A percentile compares a stretch with the other conserved stretches of the same genome.
Evolutionary conservation across 169 alveolate species (phyloP).

Genomic region (Eimeria zaria): DNA sequence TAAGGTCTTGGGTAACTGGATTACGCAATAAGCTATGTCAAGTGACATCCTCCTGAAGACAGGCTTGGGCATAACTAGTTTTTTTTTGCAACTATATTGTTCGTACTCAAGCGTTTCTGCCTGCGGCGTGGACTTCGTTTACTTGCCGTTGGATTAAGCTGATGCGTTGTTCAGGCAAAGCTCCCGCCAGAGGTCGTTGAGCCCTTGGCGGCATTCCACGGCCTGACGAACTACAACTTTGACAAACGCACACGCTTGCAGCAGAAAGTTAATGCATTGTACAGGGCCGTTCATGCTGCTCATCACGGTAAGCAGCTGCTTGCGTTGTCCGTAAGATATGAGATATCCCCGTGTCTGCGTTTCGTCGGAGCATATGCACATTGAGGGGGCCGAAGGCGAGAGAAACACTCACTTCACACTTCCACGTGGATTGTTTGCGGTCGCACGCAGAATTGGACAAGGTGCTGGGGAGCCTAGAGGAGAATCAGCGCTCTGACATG

Average conservation of each 20-base stretch:
- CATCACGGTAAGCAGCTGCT: not conserved
- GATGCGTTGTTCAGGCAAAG: conserved; percentile 74
- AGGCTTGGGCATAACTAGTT: not conserved
- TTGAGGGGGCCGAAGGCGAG: not conserved
- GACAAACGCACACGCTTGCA: conserved; percentile 80
- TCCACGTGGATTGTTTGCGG: not conserved
- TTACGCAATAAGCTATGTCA: not conserved
- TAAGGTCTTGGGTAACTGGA: not conserved
- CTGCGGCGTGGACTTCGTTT: not conserved
- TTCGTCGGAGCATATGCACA: not conserved
- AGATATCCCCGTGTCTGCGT: not conserved
- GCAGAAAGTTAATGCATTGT: conserved; percentile 78
- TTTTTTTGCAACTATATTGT: not conserved
- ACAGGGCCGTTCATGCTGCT: conserved; percentile 37
- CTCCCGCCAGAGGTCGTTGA: conserved; percentile 87
- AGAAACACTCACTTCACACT: not conserved
- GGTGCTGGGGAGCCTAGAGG: conserved; percentile 40
- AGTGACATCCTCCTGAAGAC: not conserved
- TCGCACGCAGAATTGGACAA: conserved; percentile 42
- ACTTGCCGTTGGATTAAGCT: not conserved
- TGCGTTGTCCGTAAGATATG: not conserved
- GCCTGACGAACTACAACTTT: conserved; percentile 73
- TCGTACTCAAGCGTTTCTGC: not conserved
- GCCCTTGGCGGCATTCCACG: conserved; percentile 86
- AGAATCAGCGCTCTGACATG: conserved; percentile 64